Conservation (phyloP, 805 yeast genomes). For the Limtongozyma cylindracea region DNA sequence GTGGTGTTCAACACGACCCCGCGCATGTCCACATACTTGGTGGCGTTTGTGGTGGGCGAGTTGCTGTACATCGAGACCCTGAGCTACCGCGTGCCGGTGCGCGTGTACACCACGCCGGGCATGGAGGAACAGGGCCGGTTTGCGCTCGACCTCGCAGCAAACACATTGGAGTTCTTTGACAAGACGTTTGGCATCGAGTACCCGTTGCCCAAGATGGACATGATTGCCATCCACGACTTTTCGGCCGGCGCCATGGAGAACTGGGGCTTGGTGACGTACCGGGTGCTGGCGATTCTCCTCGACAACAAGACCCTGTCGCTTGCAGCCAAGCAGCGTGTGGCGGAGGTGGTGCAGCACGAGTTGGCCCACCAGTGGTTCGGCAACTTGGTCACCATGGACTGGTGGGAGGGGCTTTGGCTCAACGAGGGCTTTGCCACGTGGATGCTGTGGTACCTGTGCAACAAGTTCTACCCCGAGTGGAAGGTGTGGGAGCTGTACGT, state of each 20-base stretch:
- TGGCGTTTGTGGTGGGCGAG: constrained; percentile 34
- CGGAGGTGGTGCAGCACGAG: constrained; percentile 69
- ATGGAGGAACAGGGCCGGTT: constrained; percentile 17
- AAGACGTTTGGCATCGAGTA: constrained; percentile 23
- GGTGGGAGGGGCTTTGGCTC: constrained; percentile 88
- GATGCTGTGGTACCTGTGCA: constrained; percentile 51
- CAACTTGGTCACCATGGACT: constrained; percentile 69
- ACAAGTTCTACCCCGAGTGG: constrained; percentile 59
- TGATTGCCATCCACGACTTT: constrained; percentile 57
- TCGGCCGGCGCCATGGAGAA: constrained; percentile 84
- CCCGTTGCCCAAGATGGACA: constrained; percentile 63
- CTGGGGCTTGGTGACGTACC: constrained; percentile 58
- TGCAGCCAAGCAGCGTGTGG: constrained; percentile 39
- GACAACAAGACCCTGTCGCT: constrained; percentile 19
- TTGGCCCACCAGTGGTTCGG: constrained; percentile 89
- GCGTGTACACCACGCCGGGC: constrained; percentile 27
- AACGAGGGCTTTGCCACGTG: constrained; percentile 84
- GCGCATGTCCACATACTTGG: constrained; percentile 25
- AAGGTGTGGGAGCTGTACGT: constrained; percentile 37
- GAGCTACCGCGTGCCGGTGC: constrained; percentile 17
- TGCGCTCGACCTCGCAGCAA: constrained; percentile 21
- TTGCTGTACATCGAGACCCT: constrained; percentile 22
- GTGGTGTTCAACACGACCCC: constrained; percentile 21
- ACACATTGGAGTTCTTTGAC: constrained; percentile 22
- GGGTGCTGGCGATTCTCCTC: constrained; percentile 24